A percentile compares a stretch with the other conserved stretches of the same genome.
These are phyloP conservation scores for Gossypium mustelinum DNA, from an alignment of 345 rosid species.

Conservation along the genomic window DNA sequence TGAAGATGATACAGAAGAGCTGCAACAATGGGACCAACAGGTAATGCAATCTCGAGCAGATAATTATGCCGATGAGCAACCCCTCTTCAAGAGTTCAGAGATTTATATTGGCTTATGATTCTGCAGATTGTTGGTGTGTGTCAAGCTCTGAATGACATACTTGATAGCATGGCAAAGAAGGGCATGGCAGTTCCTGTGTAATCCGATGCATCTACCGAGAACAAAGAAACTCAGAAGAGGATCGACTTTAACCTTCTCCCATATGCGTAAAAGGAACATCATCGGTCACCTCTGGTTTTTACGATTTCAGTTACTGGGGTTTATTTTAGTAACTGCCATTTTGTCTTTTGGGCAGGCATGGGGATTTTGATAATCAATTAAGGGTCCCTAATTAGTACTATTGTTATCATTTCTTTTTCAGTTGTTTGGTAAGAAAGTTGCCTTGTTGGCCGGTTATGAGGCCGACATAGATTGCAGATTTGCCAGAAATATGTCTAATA, in stretches of 20 bases:
- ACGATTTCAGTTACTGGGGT: background rate
- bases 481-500: background rate
- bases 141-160: constrained; percentile 88
- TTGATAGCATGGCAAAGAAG: constrained; percentile 42
- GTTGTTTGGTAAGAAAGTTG: background rate
- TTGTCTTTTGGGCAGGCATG: background rate
- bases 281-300: background rate
- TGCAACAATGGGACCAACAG: constrained; percentile 99
- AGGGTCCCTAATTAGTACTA: background rate
- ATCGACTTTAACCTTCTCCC: background rate
- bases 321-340: background rate
- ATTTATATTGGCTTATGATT: constrained; percentile 9
- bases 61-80: background rate
- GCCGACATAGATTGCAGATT: background rate
- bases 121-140: constrained; percentile 86
- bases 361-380: constrained; percentile 3
- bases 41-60: constrained; percentile 22
- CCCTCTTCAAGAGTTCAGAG: background rate
- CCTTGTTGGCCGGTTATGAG: background rate
- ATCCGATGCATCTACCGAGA: background rate
- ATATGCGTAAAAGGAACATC: background rate
- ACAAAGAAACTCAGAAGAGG: background rate
- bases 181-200: background rate
- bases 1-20: constrained; percentile 95
- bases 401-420: background rate